Base-by-base conservation (phyloP, 108 stramenopile genomes). In the Chaetoceros tenuissimus region DNA sequence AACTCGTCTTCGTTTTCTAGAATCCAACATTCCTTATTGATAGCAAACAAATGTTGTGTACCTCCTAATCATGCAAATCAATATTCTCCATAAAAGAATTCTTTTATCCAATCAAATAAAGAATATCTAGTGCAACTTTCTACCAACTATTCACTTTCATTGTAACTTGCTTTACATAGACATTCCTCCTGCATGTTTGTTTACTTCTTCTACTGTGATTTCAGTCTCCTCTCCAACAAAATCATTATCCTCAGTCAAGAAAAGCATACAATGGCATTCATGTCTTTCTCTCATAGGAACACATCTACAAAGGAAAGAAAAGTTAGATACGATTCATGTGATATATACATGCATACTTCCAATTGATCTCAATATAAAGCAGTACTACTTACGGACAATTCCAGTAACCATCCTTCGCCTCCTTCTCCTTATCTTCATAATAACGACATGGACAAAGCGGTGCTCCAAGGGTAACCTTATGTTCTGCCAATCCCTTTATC, bases 251-350 rank as follows among this genome's bases (percentile, higher is more conserved):
- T 86, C 83, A 3, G 87, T 93, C 46, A 93, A 67, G 59, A 93
- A 93, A 16, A 94, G 68, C 87, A 88, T 90, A 47, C 93, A 94
- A 59, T 94, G 93, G 52, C 93, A 94, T 47, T 87, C 82, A 28
- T 88, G 80, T 46, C 84, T 71, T 48, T 78, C 78, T 34, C 78
- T 62, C 77, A 74, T 71, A 2, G 69, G 74, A 26, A 70, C 74
- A 48, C 74, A 70, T 24, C 67, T 64, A 45, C 40, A 5, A 53
- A 25, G 24, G 17, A 59, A 28, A 18, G 26, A 26, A 46, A 24
- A 13, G 23, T 29, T 7, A 43, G 34, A 22, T n/a, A n/a, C n/a
- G n/a, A n/a, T n/a, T n/a, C n/a, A n/a, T n/a, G n/a, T n/a, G n/a
- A n/a, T n/a, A n/a, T n/a, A n/a, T n/a, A n/a, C n/a, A n/a, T n/a